Percentiles rank a stretch among this genome's conserved stretches.
These are phyloP conservation scores for Ceratocystis papillata DNA, from an alignment of 2,329 filamentous ascomycete species.

Conservation along the genomic window DNA sequence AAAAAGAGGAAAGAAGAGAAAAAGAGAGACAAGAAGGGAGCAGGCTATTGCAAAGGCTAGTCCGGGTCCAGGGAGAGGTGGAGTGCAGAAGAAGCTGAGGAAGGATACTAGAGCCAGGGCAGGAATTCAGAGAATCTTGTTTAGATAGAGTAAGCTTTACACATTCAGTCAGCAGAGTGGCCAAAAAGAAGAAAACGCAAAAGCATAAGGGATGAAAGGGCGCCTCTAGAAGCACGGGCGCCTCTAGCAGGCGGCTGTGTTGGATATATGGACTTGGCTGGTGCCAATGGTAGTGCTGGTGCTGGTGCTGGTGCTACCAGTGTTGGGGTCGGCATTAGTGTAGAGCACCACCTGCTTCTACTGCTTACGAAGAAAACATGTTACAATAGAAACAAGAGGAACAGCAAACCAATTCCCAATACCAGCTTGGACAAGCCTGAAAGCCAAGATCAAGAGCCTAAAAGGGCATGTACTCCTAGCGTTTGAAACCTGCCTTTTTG, in stretches of 20 bases:
- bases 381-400: background rate
- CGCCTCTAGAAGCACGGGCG: too few relatives aligned
- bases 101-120: constrained; percentile 9
- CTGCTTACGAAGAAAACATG: background rate
- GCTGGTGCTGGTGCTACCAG: too few relatives aligned
- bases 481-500: constrained; percentile 10
- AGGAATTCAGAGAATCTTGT: background rate
- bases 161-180: background rate
- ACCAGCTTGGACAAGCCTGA: background rate
- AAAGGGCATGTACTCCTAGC: constrained; percentile 12
- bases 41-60: constrained; percentile 6
- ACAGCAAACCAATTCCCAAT: background rate
- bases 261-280: too few relatives aligned
- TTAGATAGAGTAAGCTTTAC: background rate
- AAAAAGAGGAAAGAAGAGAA: background rate
- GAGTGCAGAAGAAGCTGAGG: constrained; percentile 9
- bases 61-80: constrained; percentile 5
- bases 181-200: background rate
- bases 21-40: constrained; percentile 8
- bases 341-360: background rate
- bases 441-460: constrained; percentile 3
- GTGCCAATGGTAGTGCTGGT: too few relatives aligned
- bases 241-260: too few relatives aligned
- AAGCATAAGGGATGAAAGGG: background rate
- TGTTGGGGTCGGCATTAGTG: too few relatives aligned